Evolutionary conservation across 495 filamentous ascomycete species (phyloP), one percentile per base, ranked within the genome.

Genomic region (Baudoinia panamericana): DNA sequence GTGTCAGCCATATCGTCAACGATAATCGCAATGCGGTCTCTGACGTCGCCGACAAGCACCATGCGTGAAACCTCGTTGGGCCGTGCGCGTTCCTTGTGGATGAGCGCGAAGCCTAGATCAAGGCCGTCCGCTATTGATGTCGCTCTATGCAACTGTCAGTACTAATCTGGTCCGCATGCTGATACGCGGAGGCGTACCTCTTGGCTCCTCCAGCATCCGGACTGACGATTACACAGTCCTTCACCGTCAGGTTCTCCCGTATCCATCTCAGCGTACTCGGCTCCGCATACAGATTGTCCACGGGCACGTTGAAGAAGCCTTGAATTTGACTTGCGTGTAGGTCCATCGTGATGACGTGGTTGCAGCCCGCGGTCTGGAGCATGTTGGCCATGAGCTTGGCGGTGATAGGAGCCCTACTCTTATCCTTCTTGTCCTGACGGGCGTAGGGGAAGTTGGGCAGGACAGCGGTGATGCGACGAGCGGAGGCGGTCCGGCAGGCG

Each of bases 351-450:
- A 96, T 67, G 30, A 67, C 60, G 50, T 67, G 63, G 58, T 61
- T 64, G 62, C 69, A 68, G 37, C 90, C 90, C 16, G 90, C 90
- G 12, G 86, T 90, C 63, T 94, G 86, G 41, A 97, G 67, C 86
- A 95, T 95, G 60, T 95, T 97, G 20, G 90, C 90, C 65, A 96
- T 90, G 25, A 95, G 66, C 62, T 86, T 88, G 15, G 90, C 90
- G 32, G 80, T 85, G 50, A 85, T 86, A 11, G 87, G 86, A 19
- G 88, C 90, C 41, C 90, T 75, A 31, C 76, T 82, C 68, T 94
- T 93, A 63, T 96, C 90, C 63, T 97, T 97, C 69, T 97, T 97
- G 67, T 97, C 90, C 63, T 97, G 90, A 20, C 90, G 83, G n/a
- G 88, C 88, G 55, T 97, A 94, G 20, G 87, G 88, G 66, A 94